Conservation (phyloP, 2,329 filamentous ascomycete species). For the Phyllosticta citribraziliensis region DNA sequence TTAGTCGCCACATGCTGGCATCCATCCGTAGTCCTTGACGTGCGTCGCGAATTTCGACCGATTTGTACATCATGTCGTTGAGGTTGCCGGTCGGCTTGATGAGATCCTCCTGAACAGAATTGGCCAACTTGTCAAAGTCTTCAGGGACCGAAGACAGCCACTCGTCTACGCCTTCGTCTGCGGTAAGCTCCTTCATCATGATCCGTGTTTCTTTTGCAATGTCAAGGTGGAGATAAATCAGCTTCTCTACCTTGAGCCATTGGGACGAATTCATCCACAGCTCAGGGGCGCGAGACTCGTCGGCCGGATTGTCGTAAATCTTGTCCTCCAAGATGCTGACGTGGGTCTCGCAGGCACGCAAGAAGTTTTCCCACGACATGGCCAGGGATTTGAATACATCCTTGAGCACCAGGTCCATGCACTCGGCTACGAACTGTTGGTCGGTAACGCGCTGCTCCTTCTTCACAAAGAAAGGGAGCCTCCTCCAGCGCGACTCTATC, state of each 20-base stretch:
- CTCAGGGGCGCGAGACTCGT: slow-evolving; percentile 43
- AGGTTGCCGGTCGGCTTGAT: slow-evolving; percentile 41
- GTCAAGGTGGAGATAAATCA: slow-evolving; percentile 42
- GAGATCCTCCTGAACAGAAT: slow-evolving; percentile 40
- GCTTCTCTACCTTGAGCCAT: slow-evolving; percentile 44
- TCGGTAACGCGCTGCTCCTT: slow-evolving; percentile 35
- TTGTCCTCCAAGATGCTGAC: slow-evolving; percentile 41
- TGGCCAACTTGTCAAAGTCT: slow-evolving; percentile 37
- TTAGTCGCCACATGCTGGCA: slow-evolving; percentile 45
- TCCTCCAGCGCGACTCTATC: slow-evolving; percentile 43
- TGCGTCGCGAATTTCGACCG: slow-evolving; percentile 43
- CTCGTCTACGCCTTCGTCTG: slow-evolving; percentile 25
- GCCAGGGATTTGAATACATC: slow-evolving; percentile 41
- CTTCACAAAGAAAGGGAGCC: slow-evolving; percentile 41
- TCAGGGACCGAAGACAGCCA: slow-evolving; percentile 33
- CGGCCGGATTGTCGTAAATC: slow-evolving; percentile 45
- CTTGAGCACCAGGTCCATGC: slow-evolving; percentile 40
- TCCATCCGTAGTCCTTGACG: slow-evolving; percentile 40
- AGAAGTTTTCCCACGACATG: slow-evolving; percentile 36
- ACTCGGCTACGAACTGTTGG: slow-evolving; percentile 35
- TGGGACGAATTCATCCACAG: slow-evolving; percentile 41
- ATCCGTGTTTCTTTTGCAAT: slow-evolving; percentile 36
- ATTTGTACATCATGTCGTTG: slow-evolving; percentile 43
- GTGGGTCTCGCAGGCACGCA: slow-evolving; percentile 38
- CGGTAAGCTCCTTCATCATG: slow-evolving; percentile 32